Evolutionary conservation across 1,139 yeast genomes (phyloP).

Genomic region (Yamadazyma mexicana): DNA sequence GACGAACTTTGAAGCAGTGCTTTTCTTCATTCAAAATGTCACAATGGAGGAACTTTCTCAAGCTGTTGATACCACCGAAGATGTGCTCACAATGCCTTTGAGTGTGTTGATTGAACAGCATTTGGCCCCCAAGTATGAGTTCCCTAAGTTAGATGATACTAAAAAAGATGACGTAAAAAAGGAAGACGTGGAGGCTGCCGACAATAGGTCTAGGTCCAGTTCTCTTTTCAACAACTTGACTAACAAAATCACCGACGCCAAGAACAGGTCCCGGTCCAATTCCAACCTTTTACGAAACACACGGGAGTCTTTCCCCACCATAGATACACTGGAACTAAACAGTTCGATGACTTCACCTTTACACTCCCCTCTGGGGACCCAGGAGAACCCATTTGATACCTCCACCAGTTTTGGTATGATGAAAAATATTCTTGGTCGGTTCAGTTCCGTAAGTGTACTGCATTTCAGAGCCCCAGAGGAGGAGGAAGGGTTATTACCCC

Average conservation of each 20-base stretch:
- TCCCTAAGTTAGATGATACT: slow-evolving; percentile 18
- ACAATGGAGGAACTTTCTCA: slow-evolving; percentile 30
- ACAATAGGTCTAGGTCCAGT: slow-evolving; percentile 36
- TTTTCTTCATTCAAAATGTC: slow-evolving; percentile 38
- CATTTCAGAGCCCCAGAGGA: slow-evolving; percentile 17
- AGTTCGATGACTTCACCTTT: slow-evolving; percentile 2
- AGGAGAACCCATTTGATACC: slow-evolving; percentile 13
- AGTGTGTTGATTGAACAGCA: slow-evolving; percentile 35
- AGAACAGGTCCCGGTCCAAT: slow-evolving; percentile 34
- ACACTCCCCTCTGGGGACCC: slow-evolving; percentile 13
- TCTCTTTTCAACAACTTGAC: slow-evolving; percentile 40
- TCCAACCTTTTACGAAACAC: slow-evolving; percentile 24
- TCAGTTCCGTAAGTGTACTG: slow-evolving; percentile 27
- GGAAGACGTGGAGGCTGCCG: slow-evolving; percentile 5
- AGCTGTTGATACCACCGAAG: slow-evolving; percentile 11
- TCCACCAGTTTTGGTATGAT: slow-evolving; percentile 26
- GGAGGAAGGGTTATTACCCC: slow-evolving; percentile 12
- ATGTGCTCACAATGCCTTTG: slow-evolving; percentile 22
- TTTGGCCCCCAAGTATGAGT: slow-evolving; percentile 28
- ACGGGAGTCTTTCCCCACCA: slow-evolving; percentile 31
- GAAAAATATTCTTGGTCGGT: slow-evolving; percentile 36
- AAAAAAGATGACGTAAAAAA: neutral
- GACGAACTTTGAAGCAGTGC: slow-evolving; percentile 46
- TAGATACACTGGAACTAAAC: slow-evolving; percentile 17
- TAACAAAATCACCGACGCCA: slow-evolving; percentile 28